Percentiles rank a stretch among this genome's conserved stretches.
These are phyloP conservation scores for Dysphania ambrosioides DNA, from an alignment of 148 eudicot species.

Conservation along the genomic window DNA sequence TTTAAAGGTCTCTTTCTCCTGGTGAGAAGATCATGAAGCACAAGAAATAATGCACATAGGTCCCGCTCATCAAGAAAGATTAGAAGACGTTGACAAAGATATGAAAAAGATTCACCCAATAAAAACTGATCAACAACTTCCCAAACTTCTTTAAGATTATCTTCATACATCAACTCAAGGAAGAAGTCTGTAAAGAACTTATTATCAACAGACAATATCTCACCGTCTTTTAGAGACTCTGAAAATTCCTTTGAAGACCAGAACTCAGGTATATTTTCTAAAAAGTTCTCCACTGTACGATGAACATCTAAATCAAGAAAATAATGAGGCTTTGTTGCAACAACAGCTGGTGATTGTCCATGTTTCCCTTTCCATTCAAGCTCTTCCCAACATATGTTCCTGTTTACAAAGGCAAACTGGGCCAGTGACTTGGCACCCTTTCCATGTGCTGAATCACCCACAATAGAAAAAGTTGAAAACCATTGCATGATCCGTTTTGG, in stretches of 20 bases:
- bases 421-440: slow-evolving; percentile 90
- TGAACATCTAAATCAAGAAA: slow-evolving; percentile 93
- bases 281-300: slow-evolving; percentile 74
- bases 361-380: slow-evolving; percentile 98
- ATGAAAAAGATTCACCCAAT: slow-evolving; percentile 68
- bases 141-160: slow-evolving; percentile 70
- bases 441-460: slow-evolving; percentile 54
- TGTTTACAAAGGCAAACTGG: slow-evolving; percentile 79
- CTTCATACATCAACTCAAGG: slow-evolving; percentile 61
- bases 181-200: slow-evolving; percentile 65
- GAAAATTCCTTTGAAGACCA: slow-evolving; percentile 90
- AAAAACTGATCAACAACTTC: slow-evolving; percentile 64
- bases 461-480: slow-evolving; percentile 71
- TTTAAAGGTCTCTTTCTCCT: slow-evolving; percentile 31
- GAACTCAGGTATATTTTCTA: slow-evolving; percentile 87
- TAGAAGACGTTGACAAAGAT: slow-evolving; percentile 75
- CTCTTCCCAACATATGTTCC: slow-evolving; percentile 98
- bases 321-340: slow-evolving; percentile 98
- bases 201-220: slow-evolving; percentile 61
- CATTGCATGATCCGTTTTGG: slow-evolving; percentile 71
- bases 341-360: slow-evolving; percentile 98
- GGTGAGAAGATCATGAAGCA: slow-evolving; percentile 43
- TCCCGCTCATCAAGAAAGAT: slow-evolving; percentile 74
- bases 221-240: slow-evolving; percentile 78
- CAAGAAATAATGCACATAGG: slow-evolving; percentile 40